Percentiles rank a stretch among this genome's conserved stretches.
These are phyloP conservation scores for Cucumis melo DNA, from an alignment of 306 rosid species.

Conservation along the genomic window DNA sequence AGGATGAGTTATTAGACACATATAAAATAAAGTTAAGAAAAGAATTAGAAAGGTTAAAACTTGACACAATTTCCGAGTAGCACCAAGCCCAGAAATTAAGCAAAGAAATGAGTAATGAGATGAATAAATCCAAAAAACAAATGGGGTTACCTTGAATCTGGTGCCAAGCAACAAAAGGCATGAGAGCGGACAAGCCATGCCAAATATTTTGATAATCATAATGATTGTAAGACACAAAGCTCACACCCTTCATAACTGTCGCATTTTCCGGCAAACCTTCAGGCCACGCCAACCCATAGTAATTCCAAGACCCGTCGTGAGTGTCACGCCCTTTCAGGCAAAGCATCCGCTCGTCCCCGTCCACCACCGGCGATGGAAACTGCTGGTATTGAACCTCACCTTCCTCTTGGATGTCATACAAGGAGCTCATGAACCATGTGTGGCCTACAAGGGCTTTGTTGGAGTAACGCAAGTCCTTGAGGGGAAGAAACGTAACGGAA, in stretches of 20 bases:
- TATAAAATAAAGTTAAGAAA: no score
- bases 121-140: background rate
- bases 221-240: slow-evolving; percentile 61
- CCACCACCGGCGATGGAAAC: slow-evolving; percentile 42
- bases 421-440: slow-evolving; percentile 74
- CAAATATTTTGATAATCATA: slow-evolving; percentile 43
- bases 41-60: no score
- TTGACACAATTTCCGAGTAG: no score
- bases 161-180: slow-evolving; percentile 63
- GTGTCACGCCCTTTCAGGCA: slow-evolving; percentile 46
- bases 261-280: slow-evolving; percentile 39
- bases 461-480: slow-evolving; percentile 42
- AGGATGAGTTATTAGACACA: no score
- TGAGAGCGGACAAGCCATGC: slow-evolving; percentile 46
- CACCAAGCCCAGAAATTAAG: no score
- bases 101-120: no score
- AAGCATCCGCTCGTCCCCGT: slow-evolving; percentile 22
- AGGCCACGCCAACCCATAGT: slow-evolving; percentile 46
- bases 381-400: slow-evolving; percentile 56
- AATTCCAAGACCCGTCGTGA: slow-evolving; percentile 62
- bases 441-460: slow-evolving; percentile 32
- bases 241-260: slow-evolving; percentile 36
- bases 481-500: slow-evolving; percentile 51
- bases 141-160: slow-evolving; percentile 1
- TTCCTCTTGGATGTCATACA: slow-evolving; percentile 32